Evolutionary conservation across 345 rosid genomes (phyloP).

Genomic region (Hibiscus tridactylites): DNA sequence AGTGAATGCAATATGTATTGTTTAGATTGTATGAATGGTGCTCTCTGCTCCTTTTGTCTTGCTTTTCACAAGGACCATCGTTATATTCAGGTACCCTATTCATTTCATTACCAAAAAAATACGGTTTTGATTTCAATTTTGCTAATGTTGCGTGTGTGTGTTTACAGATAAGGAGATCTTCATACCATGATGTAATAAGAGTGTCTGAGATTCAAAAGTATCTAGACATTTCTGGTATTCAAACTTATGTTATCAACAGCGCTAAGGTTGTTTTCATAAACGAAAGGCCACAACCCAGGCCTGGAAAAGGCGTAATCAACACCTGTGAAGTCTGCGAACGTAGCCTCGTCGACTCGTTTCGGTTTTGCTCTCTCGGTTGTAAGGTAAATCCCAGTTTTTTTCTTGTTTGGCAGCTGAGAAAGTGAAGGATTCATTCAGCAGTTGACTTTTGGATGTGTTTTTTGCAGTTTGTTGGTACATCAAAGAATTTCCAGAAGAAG

Average conservation of each 20-base stretch:
- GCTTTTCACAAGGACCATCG: constrained; percentile 66
- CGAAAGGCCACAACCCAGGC: constrained; percentile 96
- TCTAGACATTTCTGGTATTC: constrained; percentile 75
- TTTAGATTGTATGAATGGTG: constrained; percentile 77
- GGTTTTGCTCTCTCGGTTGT: constrained; percentile 97
- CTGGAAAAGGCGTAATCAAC: constrained; percentile 88
- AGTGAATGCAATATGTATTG: constrained; percentile 98
- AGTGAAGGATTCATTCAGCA: too few relatives aligned
- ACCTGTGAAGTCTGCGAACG: constrained; percentile 93
- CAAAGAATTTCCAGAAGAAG: constrained; percentile 44
- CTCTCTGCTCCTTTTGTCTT: constrained; percentile 78
- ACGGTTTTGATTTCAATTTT: too few relatives aligned
- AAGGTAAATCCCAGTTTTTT: constrained; percentile 34
- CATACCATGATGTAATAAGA: constrained; percentile 96
- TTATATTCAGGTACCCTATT: constrained; percentile 62
- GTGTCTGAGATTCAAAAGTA: constrained; percentile 85
- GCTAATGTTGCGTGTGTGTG: not conserved
- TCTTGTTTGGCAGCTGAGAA: constrained; percentile 9
- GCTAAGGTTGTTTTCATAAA: constrained; percentile 97
- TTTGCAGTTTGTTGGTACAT: constrained; percentile 57
- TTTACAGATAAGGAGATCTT: constrained; percentile 97
- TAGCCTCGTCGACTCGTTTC: constrained; percentile 86
- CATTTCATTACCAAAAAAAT: too few relatives aligned
- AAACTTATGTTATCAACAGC: constrained; percentile 95
- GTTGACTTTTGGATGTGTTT: not conserved